Conservation (phyloP, 495 filamentous ascomycete species). For the Trichoderma gamsii region DNA sequence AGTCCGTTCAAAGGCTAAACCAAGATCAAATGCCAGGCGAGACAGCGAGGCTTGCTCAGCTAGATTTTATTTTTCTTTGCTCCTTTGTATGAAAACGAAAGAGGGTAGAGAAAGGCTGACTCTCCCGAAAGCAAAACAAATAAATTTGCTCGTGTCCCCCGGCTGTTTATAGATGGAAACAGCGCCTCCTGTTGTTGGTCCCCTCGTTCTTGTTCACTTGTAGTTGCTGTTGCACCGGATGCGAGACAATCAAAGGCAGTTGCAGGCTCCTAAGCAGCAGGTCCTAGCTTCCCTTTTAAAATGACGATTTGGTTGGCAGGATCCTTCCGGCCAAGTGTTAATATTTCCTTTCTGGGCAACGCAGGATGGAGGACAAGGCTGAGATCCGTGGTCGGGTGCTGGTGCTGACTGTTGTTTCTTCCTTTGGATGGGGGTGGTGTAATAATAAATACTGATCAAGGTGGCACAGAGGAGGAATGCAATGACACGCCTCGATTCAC, state of each 20-base stretch:
- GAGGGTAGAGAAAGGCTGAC: background rate
- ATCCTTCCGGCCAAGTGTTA: background rate
- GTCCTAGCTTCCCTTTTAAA: slow-evolving; percentile 1
- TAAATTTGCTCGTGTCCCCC: background rate
- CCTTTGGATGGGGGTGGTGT: background rate
- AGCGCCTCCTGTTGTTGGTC: background rate
- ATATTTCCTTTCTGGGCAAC: background rate
- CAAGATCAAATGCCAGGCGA: background rate
- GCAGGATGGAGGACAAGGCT: background rate
- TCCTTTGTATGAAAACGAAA: slow-evolving; percentile 12
- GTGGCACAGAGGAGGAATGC: background rate
- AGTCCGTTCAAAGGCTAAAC: slow-evolving; percentile 11
- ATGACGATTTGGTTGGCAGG: background rate
- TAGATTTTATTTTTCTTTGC: background rate
- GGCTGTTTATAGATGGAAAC: background rate
- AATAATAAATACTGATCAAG: background rate
- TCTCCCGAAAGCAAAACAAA: background rate
- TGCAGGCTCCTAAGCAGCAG: background rate
- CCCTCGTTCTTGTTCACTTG: background rate
- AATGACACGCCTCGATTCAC: background rate
- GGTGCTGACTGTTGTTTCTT: background rate
- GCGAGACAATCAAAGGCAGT: slow-evolving; percentile 10
- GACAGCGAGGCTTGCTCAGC: slow-evolving; percentile 5
- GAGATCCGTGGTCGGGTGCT: slow-evolving; percentile 1
- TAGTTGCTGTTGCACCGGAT: slow-evolving; percentile 4